A percentile compares a stretch with the other conserved stretches of the same genome.
These are phyloP conservation scores for Podospora tetraspora DNA, from an alignment of 495 filamentous ascomycete genomes.

Conservation along the genomic window DNA sequence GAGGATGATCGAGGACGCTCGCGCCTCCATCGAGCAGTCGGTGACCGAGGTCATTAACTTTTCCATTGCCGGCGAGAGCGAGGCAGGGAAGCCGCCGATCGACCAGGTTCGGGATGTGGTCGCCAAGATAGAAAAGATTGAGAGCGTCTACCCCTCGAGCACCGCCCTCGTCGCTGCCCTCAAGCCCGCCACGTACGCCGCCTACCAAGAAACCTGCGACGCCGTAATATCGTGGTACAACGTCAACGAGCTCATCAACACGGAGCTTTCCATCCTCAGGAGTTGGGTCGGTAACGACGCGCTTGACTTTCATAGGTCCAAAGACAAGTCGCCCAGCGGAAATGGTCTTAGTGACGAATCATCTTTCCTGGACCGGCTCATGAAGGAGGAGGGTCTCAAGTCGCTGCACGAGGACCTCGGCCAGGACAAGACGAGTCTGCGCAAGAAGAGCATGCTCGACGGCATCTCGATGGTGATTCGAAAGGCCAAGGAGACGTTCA, in stretches of 20 bases:
- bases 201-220: slow-evolving; percentile 74
- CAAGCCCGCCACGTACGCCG: slow-evolving; percentile 63
- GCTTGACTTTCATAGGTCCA: slow-evolving; percentile 75
- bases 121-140: slow-evolving; percentile 78
- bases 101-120: slow-evolving; percentile 88
- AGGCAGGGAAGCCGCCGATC: slow-evolving; percentile 78
- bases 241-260: slow-evolving; percentile 96
- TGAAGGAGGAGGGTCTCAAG: slow-evolving; percentile 93
- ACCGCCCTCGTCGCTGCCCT: slow-evolving; percentile 65
- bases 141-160: slow-evolving; percentile 75
- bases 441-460: slow-evolving; percentile 75
- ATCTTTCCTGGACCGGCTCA: slow-evolving; percentile 92
- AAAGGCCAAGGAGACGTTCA: slow-evolving; percentile 90
- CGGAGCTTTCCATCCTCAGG: slow-evolving; percentile 80
- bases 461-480: slow-evolving; percentile 75
- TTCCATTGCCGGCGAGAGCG: slow-evolving; percentile 86
- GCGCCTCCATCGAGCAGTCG: slow-evolving; percentile 58
- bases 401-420: slow-evolving; percentile 74
- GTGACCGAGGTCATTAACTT: slow-evolving; percentile 88
- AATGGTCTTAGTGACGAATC: slow-evolving; percentile 77
- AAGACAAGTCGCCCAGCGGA: slow-evolving; percentile 47
- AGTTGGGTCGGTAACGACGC: slow-evolving; percentile 96
- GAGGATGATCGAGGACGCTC: slow-evolving; percentile 75
- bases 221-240: slow-evolving; percentile 94
- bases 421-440: slow-evolving; percentile 31